Evolutionary conservation across 73 alveolate genomes (phyloP).

Genomic region (Tetrahymena thermophila): DNA sequence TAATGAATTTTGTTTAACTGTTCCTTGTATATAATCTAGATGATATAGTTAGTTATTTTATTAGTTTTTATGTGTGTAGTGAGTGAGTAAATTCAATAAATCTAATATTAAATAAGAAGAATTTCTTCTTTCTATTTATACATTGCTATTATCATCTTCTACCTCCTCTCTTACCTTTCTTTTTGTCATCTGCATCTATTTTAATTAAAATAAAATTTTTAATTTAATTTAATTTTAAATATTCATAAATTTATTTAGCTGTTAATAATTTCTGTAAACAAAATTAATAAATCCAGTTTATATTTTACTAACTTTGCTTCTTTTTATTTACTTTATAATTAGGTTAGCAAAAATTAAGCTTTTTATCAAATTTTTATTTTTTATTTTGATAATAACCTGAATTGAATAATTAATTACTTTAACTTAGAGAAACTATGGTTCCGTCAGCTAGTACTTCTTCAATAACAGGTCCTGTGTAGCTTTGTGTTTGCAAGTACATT

Average conservation of each 20-base stretch:
- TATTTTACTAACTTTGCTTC: too few relatives aligned
- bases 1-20: not conserved
- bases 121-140: not conserved
- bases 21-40: not conserved
- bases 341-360: too few relatives aligned
- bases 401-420: not conserved
- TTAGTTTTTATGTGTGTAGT: not conserved
- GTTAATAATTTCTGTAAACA: too few relatives aligned
- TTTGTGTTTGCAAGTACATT: not conserved
- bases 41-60: not conserved
- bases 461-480: not conserved
- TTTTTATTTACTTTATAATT: too few relatives aligned
- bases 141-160: not conserved
- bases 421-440: not conserved
- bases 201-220: too few relatives aligned
- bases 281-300: too few relatives aligned
- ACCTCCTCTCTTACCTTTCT: constrained; percentile 2
- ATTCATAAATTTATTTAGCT: too few relatives aligned
- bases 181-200: not conserved
- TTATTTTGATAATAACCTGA: not conserved
- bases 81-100: not conserved
- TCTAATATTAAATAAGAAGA: not conserved
- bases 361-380: too few relatives aligned
- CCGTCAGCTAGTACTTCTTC: not conserved
- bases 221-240: not conserved